Percentiles rank a stretch among this genome's conserved stretches.
Conservation (phyloP, 441 rosid species). For the Aleurites moluccanus region DNA sequence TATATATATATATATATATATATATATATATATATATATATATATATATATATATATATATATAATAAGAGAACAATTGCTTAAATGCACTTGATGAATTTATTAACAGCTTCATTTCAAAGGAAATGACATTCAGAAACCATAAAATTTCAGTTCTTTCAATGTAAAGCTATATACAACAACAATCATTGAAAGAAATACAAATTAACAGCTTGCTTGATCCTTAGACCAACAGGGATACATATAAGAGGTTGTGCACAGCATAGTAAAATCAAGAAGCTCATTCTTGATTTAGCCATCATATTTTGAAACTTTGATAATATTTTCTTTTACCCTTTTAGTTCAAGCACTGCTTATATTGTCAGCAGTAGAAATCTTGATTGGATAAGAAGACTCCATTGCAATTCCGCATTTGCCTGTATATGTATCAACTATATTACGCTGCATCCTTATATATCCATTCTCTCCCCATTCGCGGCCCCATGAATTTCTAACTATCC, state of each 20-base stretch:
- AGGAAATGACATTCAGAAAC: not conserved
- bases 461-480: constrained; percentile 69
- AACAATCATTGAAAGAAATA: not conserved
- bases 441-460: constrained; percentile 66
- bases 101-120: too few species aligned
- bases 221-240: constrained; percentile 11
- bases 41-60: too few species aligned
- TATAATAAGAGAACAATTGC: too few species aligned
- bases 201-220: not conserved
- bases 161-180: constrained; percentile 18
- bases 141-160: not conserved
- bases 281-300: not conserved
- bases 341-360: constrained; percentile 48
- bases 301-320: not conserved
- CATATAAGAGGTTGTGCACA: not conserved
- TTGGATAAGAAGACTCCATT: constrained; percentile 69
- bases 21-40: too few species aligned
- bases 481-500: constrained; percentile 84
- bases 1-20: too few species aligned
- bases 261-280: not conserved
- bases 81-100: too few species aligned
- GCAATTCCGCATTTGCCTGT: constrained; percentile 87
- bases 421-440: constrained; percentile 38
- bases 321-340: not conserved
- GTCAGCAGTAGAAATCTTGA: constrained; percentile 46